A percentile compares a stretch with the other conserved stretches of the same genome.
phyloP scores from a whole-genome alignment of 352 stramenopile genomes.

The Globisporangium sylvaticum region DNA sequence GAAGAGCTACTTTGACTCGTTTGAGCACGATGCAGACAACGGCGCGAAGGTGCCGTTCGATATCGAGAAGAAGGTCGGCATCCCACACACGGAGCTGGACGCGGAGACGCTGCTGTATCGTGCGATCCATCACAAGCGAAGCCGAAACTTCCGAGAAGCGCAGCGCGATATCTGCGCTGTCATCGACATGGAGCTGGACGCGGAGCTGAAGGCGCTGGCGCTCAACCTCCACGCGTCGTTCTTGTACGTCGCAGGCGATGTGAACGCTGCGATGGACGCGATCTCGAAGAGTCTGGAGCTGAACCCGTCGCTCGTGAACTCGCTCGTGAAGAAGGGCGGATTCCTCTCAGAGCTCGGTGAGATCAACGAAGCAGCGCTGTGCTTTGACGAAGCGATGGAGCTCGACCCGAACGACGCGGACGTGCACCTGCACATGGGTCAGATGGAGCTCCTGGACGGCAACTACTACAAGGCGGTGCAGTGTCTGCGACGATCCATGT shows the following conservation, averaged over 20 bases:
- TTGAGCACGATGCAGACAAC: slow-evolving; percentile 75
- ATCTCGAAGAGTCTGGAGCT: slow-evolving; percentile 62
- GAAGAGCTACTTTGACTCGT: slow-evolving; percentile 83
- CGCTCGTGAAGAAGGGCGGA: slow-evolving; percentile 76
- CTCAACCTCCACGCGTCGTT: slow-evolving; percentile 81
- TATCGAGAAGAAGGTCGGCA: slow-evolving; percentile 47
- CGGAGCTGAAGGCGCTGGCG: slow-evolving; percentile 43
- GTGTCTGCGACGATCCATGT: slow-evolving; percentile 68
- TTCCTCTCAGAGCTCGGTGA: slow-evolving; percentile 77
- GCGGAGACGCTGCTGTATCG: slow-evolving; percentile 52
- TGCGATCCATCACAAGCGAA: slow-evolving; percentile 67
- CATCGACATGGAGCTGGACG: slow-evolving; percentile 35
- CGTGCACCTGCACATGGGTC: slow-evolving; percentile 73
- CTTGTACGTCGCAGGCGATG: slow-evolving; percentile 74
- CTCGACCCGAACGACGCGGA: slow-evolving; percentile 75
- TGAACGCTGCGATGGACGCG: slow-evolving; percentile 59
- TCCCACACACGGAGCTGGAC: slow-evolving; percentile 40
- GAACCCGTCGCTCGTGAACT: slow-evolving; percentile 52
- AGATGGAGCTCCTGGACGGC: slow-evolving; percentile 78
- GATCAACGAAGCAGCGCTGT: slow-evolving; percentile 51
- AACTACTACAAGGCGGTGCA: slow-evolving; percentile 72
- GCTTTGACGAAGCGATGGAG: slow-evolving; percentile 61
- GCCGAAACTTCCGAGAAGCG: slow-evolving; percentile 41
- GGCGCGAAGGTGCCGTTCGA: slow-evolving; percentile 51
- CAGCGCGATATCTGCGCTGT: slow-evolving; percentile 44